Base-by-base conservation (phyloP, 169 alveolate species). In the Cryptosporidium muris region DNA sequence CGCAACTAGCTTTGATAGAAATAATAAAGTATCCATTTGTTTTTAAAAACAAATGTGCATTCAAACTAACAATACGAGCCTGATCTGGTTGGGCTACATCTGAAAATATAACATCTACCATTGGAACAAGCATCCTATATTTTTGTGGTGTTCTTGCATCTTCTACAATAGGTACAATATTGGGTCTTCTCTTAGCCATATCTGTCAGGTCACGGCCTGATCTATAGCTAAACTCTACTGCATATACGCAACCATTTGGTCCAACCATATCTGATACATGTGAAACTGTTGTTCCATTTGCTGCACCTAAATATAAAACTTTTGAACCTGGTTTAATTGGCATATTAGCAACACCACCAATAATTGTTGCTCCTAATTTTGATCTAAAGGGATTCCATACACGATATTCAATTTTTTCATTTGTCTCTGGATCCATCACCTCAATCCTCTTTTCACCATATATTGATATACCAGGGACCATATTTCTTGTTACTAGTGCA, bases 261-360 rank as follows among this genome's bases (percentile, higher is more conserved):
- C 99, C 99, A 38, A 98, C 98, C 91, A 98, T 94, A 93, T 98
- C 99, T 56, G 99, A 95, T 34, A 97, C 99, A 89, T 97, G 99
- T 8, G 99, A 96, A 54, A 97, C 99, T 1, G 99, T 97, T 54
- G 99, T 97, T 43, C 99, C 99, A 66, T 97, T 95, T 16, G 99
- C 99, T 80, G 99, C 99, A n/a, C 99, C 99, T 68, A 98, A 88
- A 90, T 97, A 98, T 65, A 98, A 93, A 25, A 98, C 99, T 92
- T 97, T 96, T 49, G 97, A 82, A 42, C 99, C 99, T 6, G 99
- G 98, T 85, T 95, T 95, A 60, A 98, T 97, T 52, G 96, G 98
- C 97, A 97, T 96, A 80, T 97, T 94, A 16, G 96, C 97, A 53
- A 98, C 97, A 45, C 99, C 99, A 43, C 99, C 99, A 80, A 96